Evolutionary conservation across 495 filamentous ascomycete genomes (phyloP).

Genomic region (Neurospora sp.): DNA sequence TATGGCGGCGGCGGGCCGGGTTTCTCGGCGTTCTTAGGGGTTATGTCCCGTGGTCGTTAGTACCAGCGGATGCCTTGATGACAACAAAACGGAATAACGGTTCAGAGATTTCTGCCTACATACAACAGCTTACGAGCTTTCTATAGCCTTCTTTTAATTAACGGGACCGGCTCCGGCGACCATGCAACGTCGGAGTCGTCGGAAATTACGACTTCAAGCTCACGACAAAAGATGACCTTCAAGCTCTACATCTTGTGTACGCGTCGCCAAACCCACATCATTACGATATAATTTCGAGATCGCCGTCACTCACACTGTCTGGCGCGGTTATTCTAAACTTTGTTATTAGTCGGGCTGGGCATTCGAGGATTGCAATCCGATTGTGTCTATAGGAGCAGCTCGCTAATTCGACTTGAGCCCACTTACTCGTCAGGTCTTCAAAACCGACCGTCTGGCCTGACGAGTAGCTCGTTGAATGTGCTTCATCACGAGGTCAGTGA

Average conservation of each 20-base stretch:
- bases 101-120: not conserved
- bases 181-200: not conserved
- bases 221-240: not conserved
- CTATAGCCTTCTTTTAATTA: not conserved
- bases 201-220: not conserved
- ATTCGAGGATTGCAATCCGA: not conserved
- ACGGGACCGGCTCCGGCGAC: not conserved
- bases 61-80: conserved; percentile 7
- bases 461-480: too few relatives aligned
- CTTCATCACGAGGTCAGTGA: too few relatives aligned
- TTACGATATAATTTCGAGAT: not conserved
- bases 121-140: not conserved
- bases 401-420: too few relatives aligned
- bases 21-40: conserved; percentile 11
- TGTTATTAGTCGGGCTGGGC: not conserved
- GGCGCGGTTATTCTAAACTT: not conserved
- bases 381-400: too few relatives aligned
- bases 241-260: not conserved
- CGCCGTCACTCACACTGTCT: not conserved
- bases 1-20: conserved; percentile 2
- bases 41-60: not conserved
- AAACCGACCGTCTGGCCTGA: too few relatives aligned
- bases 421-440: too few relatives aligned
- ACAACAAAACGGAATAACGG: not conserved
- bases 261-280: not conserved